Evolutionary conservation across 2,329 filamentous ascomycete genomes (phyloP), one percentile per base, ranked within the genome.

Genomic region (Aspergillus sclerotialis): DNA sequence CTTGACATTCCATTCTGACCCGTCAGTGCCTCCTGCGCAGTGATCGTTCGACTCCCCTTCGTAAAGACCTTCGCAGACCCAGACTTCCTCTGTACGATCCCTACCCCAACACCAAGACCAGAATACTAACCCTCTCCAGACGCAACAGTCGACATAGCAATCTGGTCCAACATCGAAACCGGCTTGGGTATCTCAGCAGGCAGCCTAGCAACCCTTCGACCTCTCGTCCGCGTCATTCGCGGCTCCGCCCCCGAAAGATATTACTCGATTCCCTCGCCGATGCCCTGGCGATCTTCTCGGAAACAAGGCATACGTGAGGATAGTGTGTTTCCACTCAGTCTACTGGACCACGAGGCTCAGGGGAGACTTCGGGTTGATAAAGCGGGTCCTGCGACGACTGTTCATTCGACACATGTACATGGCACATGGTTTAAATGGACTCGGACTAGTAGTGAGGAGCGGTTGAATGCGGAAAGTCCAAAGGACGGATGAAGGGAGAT

Each of bases 161-260:
- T 67, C 24, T 61, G 58, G 58, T 59, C 58, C 21, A 50, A 52
- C 25, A 46, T 56, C 34, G 58, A 62, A 46, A 42, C 44, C 32
- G 55, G 55, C 2, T 46, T 61, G 1, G 57, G 63, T 4, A 67
- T 69, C 31, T 60, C 58, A 4, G 69, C 70, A 7, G 67, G 61
- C 4, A 65, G 60, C 41, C 58, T 72, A 10, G 68, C 68, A 8
- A 70, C 67, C 0, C 56, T 72, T 1, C 63, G 68, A 2, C 70
- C 70, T 0, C 58, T 74, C 0, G 50, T 73, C 7, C 64, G 56
- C 12, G 21, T 57, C 23, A 43, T 52, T 29, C 42, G 49, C 9
- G 49, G 53, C 11, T 45, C 48, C 3, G 30, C 28, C 21, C 30
- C 42, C 18, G 43, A 45, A 18, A 37, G 34, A n/a, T 33, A 45